These are phyloP conservation scores for Murraya koenigii DNA, from an alignment of 345 rosid genomes.

Conservation along the genomic window DNA sequence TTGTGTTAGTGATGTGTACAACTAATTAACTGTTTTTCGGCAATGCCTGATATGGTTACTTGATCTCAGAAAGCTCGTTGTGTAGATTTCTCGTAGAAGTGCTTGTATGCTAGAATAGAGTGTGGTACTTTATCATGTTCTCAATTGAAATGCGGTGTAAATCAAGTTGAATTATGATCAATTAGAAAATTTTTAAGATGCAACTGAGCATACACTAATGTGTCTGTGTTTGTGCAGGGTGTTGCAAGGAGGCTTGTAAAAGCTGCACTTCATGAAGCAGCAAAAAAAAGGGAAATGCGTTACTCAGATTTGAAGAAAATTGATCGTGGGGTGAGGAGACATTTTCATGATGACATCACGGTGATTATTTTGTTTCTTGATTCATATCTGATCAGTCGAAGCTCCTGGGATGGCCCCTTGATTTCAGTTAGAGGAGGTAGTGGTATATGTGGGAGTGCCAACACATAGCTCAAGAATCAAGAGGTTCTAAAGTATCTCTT, in stretches of 20 bases:
- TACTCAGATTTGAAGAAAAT: conserved; percentile 92
- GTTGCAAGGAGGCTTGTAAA: conserved; percentile 73
- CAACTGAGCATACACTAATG: background rate
- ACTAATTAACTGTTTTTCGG: background rate
- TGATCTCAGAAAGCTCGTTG: background rate
- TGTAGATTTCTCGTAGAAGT: background rate
- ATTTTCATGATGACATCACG: conserved; percentile 94
- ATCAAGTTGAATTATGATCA: background rate
- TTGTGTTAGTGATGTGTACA: background rate
- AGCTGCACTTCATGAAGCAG: conserved; percentile 81
- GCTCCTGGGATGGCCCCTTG: conserved; percentile 39
- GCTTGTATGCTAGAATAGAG: background rate
- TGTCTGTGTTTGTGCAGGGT: conserved; percentile 44
- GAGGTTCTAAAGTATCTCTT: conserved; percentile 24
- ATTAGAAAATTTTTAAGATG: background rate
- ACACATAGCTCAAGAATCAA: conserved; percentile 28
- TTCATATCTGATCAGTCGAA: conserved; percentile 45
- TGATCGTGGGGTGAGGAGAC: conserved; percentile 92
- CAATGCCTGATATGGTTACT: background rate
- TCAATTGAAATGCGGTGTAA: background rate
- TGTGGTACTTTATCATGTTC: background rate
- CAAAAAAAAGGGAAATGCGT: conserved; percentile 95
- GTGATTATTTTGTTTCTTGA: conserved; percentile 84
- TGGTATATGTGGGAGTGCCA: conserved; percentile 30
- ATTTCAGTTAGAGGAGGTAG: conserved; percentile 65